Base-by-base conservation (phyloP, 495 filamentous ascomycete species). In the Hyaloscypha variabilis region DNA sequence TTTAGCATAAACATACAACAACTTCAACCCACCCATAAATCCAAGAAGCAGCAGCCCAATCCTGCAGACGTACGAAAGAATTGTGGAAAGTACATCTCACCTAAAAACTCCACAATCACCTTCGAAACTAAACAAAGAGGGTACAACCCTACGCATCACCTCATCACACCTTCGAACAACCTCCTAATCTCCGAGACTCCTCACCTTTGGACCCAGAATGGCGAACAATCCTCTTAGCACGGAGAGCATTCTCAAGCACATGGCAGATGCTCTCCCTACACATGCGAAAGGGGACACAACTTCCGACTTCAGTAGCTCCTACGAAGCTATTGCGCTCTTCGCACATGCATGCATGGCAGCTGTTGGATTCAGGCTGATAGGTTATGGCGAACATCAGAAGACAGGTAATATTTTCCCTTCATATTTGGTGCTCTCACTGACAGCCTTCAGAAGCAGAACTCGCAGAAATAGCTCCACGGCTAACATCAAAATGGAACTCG, bases 241-340 rank as follows among this genome's bases (percentile, higher is more conserved):
- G 50, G 75, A 75, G 57, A 72, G 76, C 42, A 74, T 84, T 67
- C 75, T 85, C 17, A 75, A 78, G 63, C 73, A 72, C 67, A 90
- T 90, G 85, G 82, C 83, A 51, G 76, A 83, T 21, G 87, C 85
- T 52, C 71, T 85, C 58, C 79, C 83, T 29, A 80, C 82, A 72
- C 74, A 87, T 78, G 56, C 74, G 50, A 74, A 78, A 70, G 72
- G 73, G 72, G 75, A 79, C 75, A 72, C 83, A 72, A 74, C 83
- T 6, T 84, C 82, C 14, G 83, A 88, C 64, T 78, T 98, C 62
- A 90, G 88, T 68, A 90, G 85, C 71, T 82, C 91, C 2, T 90
- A 90, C 75, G 96, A 98, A 77, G 92, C 91, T 50, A 78, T 97
- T 65, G 92, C 93, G 11, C 85, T 98, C 46, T 88, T 95, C 69